Evolutionary conservation across 306 rosid species (phyloP).

Genomic region (Cucurbita argyrosperma): DNA sequence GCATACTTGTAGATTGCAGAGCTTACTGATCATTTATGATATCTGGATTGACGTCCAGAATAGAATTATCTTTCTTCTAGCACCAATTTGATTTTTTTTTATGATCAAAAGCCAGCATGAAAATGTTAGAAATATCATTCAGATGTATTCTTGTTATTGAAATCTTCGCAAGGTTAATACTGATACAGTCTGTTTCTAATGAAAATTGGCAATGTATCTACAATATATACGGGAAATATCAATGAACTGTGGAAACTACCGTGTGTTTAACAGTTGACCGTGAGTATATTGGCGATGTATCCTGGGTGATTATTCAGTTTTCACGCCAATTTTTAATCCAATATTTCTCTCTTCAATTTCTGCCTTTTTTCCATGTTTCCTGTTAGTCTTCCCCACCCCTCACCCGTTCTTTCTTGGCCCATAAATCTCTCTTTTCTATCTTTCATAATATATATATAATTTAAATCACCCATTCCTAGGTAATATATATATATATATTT

Average conservation of each 20-base stretch:
- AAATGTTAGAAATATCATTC: neutral
- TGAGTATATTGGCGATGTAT: neutral
- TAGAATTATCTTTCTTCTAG: neutral
- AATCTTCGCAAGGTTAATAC: neutral
- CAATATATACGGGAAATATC: neutral
- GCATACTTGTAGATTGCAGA: neutral
- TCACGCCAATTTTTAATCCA: neutral
- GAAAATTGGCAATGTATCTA: neutral
- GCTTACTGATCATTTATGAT: neutral
- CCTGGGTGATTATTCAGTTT: neutral
- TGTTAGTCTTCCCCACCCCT: neutral
- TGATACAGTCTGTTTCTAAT: neutral
- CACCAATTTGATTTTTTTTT: neutral
- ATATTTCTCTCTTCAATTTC: neutral
- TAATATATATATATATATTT: neutral
- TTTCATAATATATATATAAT: neutral
- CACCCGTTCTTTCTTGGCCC: neutral
- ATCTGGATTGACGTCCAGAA: neutral
- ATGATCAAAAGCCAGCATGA: neutral
- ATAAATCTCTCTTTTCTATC: neutral
- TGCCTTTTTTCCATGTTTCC: neutral
- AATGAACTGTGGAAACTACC: neutral
- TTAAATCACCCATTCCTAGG: neutral
- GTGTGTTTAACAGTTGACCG: neutral
- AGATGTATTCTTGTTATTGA: neutral